phyloP scores from a whole-genome alignment of 768 basidiomycete species.

The Agaricus blazei region DNA sequence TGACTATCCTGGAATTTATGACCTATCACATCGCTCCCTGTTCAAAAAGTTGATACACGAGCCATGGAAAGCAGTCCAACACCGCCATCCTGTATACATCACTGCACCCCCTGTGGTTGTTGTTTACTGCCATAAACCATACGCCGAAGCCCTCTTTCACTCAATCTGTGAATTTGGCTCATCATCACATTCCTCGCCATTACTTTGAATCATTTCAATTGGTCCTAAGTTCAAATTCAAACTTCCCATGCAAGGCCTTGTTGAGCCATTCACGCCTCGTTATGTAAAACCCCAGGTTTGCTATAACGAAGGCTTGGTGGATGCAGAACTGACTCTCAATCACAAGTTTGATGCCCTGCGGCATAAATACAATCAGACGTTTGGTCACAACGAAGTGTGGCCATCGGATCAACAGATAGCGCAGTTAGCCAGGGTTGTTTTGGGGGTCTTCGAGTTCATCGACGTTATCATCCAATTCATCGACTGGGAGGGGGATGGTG shows the following conservation, averaged over 20 bases:
- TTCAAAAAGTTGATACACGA: neutral
- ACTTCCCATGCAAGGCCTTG: neutral
- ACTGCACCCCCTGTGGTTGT: neutral
- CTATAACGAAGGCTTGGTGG: neutral
- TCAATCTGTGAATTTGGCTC: neutral
- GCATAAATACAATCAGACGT: too few species aligned
- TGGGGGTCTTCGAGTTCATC: neutral
- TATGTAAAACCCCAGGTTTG: too few species aligned
- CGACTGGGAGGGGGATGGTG: neutral
- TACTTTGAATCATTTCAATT: neutral
- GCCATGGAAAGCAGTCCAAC: neutral
- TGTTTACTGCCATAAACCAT: neutral
- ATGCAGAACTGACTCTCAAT: neutral
- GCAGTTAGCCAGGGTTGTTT: neutral
- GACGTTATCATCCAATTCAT: neutral
- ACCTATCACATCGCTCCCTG: neutral
- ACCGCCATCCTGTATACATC: neutral
- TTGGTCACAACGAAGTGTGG: neutral
- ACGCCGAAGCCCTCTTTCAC: neutral
- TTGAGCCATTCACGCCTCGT: neutral
- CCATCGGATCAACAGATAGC: neutral
- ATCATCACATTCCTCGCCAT: neutral
- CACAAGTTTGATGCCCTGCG: neutral
- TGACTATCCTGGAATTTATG: neutral
- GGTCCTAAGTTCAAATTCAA: neutral